phyloP scores from a whole-genome alignment of 345 rosid species.

The Carallia brachiata region DNA sequence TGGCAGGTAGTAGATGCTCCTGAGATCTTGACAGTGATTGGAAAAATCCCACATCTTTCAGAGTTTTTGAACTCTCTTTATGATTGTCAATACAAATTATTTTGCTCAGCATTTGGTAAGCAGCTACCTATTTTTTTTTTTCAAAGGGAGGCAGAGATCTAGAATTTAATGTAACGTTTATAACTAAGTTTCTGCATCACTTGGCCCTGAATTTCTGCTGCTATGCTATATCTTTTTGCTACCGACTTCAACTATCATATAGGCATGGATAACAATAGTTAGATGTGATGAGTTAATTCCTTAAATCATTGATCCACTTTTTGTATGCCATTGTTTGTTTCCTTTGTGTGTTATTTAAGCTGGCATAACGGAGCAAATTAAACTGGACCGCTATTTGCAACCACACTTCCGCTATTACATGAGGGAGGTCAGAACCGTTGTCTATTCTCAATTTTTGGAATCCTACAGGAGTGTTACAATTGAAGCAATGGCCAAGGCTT shows the following conservation, averaged over 20 bases:
- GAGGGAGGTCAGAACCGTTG: constrained; percentile 95
- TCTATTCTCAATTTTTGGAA: constrained; percentile 93
- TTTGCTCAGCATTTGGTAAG: constrained; percentile 94
- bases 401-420: constrained; percentile 97
- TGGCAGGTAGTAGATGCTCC: constrained; percentile 98
- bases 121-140: background rate
- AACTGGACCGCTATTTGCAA: constrained; percentile 81
- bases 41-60: constrained; percentile 80
- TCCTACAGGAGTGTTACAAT: constrained; percentile 96
- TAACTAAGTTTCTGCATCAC: too few relatives aligned
- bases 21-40: constrained; percentile 95
- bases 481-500: constrained; percentile 98
- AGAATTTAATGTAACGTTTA: too few relatives aligned
- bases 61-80: constrained; percentile 92
- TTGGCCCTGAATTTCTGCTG: background rate
- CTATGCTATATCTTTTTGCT: background rate
- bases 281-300: background rate
- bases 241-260: background rate
- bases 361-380: constrained; percentile 86
- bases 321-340: constrained; percentile 10
- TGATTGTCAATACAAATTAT: constrained; percentile 87
- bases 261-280: background rate
- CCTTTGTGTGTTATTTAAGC: constrained; percentile 41
- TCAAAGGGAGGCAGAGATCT: too few relatives aligned
- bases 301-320: too few relatives aligned